phyloP scores from a whole-genome alignment of 2,329 filamentous ascomycete genomes.

The Trichocomaceae sp. region DNA sequence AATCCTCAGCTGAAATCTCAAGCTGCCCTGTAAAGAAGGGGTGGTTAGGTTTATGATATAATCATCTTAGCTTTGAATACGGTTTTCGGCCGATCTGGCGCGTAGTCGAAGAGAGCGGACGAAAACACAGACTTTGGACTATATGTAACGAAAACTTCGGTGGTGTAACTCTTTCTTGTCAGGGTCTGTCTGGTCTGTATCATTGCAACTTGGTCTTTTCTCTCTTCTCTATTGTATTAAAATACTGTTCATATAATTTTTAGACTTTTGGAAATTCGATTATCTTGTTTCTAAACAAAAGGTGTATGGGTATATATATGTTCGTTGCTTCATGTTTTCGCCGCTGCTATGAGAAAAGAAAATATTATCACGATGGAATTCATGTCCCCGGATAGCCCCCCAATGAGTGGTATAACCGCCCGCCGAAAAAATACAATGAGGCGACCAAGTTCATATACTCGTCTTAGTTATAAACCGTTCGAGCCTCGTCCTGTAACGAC shows the following conservation, averaged over 20 bases:
- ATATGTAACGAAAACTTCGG: neutral
- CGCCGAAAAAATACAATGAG: no score
- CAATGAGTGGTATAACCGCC: no score
- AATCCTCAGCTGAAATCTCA: conserved; percentile 8
- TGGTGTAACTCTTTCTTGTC: neutral
- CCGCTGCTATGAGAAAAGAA: neutral
- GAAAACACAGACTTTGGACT: neutral
- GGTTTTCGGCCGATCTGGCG: neutral
- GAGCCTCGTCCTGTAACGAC: no score
- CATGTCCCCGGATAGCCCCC: neutral
- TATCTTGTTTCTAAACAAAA: neutral
- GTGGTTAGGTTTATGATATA: neutral
- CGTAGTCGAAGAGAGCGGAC: neutral
- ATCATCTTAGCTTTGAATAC: neutral
- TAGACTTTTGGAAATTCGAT: neutral
- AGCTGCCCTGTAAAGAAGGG: conserved; percentile 9
- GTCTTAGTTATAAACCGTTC: no score
- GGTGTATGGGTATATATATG: neutral
- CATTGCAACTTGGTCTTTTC: neutral
- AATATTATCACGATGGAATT: neutral
- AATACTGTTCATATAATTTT: conserved; percentile 1
- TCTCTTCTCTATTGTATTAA: conserved; percentile 7
- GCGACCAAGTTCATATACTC: no score
- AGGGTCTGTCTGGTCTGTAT: neutral
- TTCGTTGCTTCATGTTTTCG: neutral